Percentiles rank a stretch among this genome's conserved stretches.
phyloP scores from a whole-genome alignment of 805 yeast genomes.

The Candida tallmaniae region DNA sequence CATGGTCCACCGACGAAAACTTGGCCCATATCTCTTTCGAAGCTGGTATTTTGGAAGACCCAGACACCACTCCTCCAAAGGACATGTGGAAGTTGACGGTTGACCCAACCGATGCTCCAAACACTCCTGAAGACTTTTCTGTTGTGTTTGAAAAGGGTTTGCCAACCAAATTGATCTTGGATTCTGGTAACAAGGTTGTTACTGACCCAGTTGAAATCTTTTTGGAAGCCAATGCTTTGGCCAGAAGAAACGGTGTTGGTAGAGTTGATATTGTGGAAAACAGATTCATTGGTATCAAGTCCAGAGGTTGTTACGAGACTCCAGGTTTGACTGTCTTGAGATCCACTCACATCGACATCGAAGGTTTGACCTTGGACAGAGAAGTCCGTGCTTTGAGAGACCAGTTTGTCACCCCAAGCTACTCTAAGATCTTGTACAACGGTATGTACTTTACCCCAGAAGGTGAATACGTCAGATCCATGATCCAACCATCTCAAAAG shows the following conservation, averaged over 20 bases:
- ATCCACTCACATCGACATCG: constrained; percentile 90
- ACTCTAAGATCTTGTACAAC: constrained; percentile 87
- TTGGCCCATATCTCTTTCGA: constrained; percentile 98
- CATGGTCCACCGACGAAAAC: constrained; percentile 99
- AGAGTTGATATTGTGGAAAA: constrained; percentile 98
- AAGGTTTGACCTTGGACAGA: constrained; percentile 94
- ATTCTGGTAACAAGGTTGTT: constrained; percentile 53
- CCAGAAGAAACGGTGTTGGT: constrained; percentile 99
- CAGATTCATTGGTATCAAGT: constrained; percentile 97
- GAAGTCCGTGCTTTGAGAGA: constrained; percentile 98
- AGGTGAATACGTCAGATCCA: constrained; percentile 89
- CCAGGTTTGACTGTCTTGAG: constrained; percentile 96
- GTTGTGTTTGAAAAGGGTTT: constrained; percentile 81
- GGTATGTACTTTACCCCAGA: constrained; percentile 99
- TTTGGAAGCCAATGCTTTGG: constrained; percentile 87
- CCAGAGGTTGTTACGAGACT: constrained; percentile 99
- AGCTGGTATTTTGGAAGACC: constrained; percentile 99
- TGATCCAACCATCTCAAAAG: constrained; percentile 92
- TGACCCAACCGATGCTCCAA: constrained; percentile 95
- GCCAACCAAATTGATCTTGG: constrained; percentile 76
- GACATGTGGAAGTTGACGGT: constrained; percentile 99
- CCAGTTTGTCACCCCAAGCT: constrained; percentile 88
- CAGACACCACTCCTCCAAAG: constrained; percentile 97
- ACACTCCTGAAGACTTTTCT: constrained; percentile 82
- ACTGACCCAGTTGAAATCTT: constrained; percentile 91